These are phyloP conservation scores for Alternaria sp. DNA, from an alignment of 2,329 filamentous ascomycete species.

Conservation along the genomic window DNA sequence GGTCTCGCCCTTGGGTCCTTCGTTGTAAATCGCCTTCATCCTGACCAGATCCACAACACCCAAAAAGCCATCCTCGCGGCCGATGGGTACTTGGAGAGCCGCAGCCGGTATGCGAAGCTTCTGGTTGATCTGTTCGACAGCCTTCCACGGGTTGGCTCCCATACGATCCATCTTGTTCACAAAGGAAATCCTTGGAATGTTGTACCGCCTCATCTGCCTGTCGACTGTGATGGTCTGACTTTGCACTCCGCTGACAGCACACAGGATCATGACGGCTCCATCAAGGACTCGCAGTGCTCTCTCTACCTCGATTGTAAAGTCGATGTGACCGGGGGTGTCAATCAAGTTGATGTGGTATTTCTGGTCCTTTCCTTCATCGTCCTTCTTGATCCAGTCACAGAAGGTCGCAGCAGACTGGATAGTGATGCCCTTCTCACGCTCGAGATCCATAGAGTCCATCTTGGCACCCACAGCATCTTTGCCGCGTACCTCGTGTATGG, in stretches of 20 bases:
- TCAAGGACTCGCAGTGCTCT: constrained; percentile 92
- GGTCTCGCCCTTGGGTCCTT: constrained; percentile 77
- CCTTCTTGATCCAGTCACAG: constrained; percentile 91
- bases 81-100: constrained; percentile 93
- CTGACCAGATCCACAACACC: constrained; percentile 91
- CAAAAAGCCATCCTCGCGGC: constrained; percentile 86
- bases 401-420: constrained; percentile 98
- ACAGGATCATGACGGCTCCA: constrained; percentile 97
- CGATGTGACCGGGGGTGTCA: constrained; percentile 97
- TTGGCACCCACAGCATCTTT: constrained; percentile 96
- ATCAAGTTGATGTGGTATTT: constrained; percentile 98
- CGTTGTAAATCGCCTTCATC: constrained; percentile 93
- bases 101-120: constrained; percentile 94
- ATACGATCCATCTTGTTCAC: constrained; percentile 99
- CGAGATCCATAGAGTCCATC: constrained; percentile 99
- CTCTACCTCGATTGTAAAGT: constrained; percentile 99
- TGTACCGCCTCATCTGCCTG: constrained; percentile 97
- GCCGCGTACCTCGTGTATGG: constrained; percentile 95
- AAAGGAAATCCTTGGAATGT: constrained; percentile 93
- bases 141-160: constrained; percentile 97
- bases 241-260: constrained; percentile 95
- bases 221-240: constrained; percentile 98
- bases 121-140: constrained; percentile 94
- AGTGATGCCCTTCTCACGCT: constrained; percentile 97
- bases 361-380: constrained; percentile 74